Percentiles rank a stretch among this genome's conserved stretches.
Conservation (phyloP, 1,284 basidiomycete genomes). For the Puccinia hordei region DNA sequence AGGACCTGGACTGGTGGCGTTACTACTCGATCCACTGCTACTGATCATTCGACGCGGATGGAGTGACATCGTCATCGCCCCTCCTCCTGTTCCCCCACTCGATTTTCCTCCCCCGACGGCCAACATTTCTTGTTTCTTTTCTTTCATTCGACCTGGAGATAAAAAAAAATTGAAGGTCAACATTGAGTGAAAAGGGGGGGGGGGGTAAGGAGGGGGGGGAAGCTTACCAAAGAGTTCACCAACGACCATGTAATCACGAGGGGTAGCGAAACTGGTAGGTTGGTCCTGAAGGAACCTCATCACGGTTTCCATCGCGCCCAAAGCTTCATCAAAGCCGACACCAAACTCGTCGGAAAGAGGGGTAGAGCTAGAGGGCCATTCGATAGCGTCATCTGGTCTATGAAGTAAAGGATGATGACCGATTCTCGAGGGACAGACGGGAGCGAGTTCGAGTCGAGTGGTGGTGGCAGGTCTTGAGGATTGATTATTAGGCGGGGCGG, state of each 20-base stretch:
- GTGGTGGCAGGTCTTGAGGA: not conserved
- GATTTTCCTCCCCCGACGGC: not conserved
- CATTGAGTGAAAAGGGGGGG: not conserved
- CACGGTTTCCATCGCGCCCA: slow-evolving; percentile 37
- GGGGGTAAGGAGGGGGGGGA: not conserved
- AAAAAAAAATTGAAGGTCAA: not conserved
- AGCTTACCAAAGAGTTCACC: slow-evolving; percentile 49
- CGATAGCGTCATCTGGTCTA: slow-evolving; percentile 9
- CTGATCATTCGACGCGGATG: not conserved
- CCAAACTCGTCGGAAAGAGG: not conserved
- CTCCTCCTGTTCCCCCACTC: no score
- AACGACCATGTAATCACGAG: slow-evolving; percentile 49
- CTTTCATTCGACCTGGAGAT: slow-evolving; percentile 43
- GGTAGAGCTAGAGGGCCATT: not conserved
- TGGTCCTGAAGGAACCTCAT: slow-evolving; percentile 50
- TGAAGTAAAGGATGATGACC: not conserved
- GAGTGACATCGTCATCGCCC: no score
- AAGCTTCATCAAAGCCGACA: slow-evolving; percentile 44
- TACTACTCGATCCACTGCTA: not conserved
- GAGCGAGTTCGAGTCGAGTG: slow-evolving; percentile 28
- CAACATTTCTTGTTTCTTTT: slow-evolving; percentile 49
- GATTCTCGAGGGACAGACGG: slow-evolving; percentile 38
- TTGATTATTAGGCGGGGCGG: slow-evolving; percentile 46
- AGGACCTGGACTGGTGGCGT: not conserved
- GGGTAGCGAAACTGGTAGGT: slow-evolving; percentile 46